Evolutionary conservation across 2,329 filamentous ascomycete species (phyloP).

Genomic region (Monilinia aucupariae): DNA sequence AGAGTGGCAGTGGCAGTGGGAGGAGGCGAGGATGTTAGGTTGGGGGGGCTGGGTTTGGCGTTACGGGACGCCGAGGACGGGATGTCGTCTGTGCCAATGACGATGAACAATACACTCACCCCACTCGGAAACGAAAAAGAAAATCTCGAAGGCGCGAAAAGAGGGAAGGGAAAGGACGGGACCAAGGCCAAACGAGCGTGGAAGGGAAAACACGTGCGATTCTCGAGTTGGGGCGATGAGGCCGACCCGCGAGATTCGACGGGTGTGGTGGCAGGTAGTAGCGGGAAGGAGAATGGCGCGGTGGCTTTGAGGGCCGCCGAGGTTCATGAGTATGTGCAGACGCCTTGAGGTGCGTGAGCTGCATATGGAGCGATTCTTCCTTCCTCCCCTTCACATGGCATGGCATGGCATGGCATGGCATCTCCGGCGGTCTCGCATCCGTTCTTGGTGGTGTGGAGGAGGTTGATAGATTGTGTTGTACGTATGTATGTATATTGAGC

Average conservation of each 20-base stretch:
- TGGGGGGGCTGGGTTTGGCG: not conserved
- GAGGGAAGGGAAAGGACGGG: constrained; percentile 2
- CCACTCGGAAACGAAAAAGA: not conserved
- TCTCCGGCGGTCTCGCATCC: not conserved
- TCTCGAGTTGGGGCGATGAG: constrained; percentile 7
- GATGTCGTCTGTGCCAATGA: not conserved
- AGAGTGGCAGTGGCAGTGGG: too few relatives aligned
- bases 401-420: too few relatives aligned
- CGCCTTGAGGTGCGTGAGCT: not conserved
- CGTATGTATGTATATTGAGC: not conserved
- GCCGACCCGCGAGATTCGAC: not conserved
- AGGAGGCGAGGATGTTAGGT: not conserved
- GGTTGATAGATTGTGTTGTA: not conserved
- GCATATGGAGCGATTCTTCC: too few relatives aligned
- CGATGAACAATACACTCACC: not conserved
- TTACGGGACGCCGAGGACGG: not conserved
- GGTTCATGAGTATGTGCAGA: constrained; percentile 9
- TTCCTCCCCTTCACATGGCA: not conserved
- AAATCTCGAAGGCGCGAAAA: not conserved
- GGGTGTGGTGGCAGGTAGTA: not conserved
- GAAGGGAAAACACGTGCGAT: constrained; percentile 12
- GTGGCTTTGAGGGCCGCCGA: constrained; percentile 9
- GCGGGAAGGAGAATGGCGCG: constrained; percentile 9
- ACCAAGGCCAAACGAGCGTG: constrained; percentile 7
- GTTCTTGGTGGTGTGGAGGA: not conserved